Base-by-base conservation (phyloP, 495 filamentous ascomycete species). In the Pyrenopolyporus hunteri region DNA sequence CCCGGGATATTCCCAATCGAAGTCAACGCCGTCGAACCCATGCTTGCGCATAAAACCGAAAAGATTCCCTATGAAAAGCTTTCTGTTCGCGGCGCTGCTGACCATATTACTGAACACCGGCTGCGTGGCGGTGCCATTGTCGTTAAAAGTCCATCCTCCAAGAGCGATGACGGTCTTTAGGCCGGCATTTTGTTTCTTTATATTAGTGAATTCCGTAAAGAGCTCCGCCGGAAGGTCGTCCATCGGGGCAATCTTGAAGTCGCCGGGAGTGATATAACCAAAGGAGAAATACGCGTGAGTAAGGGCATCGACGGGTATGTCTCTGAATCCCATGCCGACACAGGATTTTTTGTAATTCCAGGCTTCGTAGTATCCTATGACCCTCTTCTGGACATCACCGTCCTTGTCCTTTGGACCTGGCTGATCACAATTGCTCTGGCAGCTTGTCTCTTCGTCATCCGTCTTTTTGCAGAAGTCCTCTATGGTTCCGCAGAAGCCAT, bases 11-110 rank as follows among this genome's bases (percentile, higher is more conserved):
- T 83, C 80, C 78, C 74, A 78, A 52, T 80, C 76, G 13, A 85
- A 52, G 55, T 86, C 83, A 1, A 83, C 74, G 1, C 84, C 84
- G 48, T 86, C 78, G 50, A 85, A 82, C 10, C 65, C 76, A 39
- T 80, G 77, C 5, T 47, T 57, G 0, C 25, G 0, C 70, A 85
- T 73, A 49, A 85, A 85, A 0, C 11, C 26, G 2, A 78, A 31
- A 2, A 85, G 45, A 2, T 71, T 73, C 0, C 42, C 33, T 25
- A 80, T 70, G 56, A 87, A 86, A 9, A 29, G 26, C 1, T 17
- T 57, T 8, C 77, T 77, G 10, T 72, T 73, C 0, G 14, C 39
- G 0, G 44, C 6, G 1, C 68, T 69, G 8, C 37, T 50, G 1
- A 56, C 68, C 36, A 80, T 64, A 16, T 75, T 47, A 35, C 65